Conservation (phyloP, 2,329 filamentous ascomycete genomes). For the Mariannaea elegans region DNA sequence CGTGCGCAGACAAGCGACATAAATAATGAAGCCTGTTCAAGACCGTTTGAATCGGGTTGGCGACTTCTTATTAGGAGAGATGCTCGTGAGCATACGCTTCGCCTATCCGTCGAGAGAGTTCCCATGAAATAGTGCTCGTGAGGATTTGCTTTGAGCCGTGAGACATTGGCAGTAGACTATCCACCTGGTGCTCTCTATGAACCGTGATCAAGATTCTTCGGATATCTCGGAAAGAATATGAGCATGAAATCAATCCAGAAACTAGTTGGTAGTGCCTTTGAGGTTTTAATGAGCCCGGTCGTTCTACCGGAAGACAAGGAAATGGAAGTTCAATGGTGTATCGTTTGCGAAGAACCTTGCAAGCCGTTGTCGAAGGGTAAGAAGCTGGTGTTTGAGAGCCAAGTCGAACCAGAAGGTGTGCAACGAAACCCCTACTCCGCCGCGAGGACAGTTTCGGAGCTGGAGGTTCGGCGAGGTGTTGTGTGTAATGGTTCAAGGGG, state of each 20-base stretch:
- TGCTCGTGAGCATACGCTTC: too few species aligned
- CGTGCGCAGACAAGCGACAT: neutral
- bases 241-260: neutral
- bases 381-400: neutral
- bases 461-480: neutral
- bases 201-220: constrained; percentile 2
- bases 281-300: neutral
- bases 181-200: neutral
- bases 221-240: constrained; percentile 13
- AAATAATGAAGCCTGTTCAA: neutral
- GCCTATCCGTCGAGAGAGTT: constrained; percentile 1
- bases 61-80: neutral
- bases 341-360: neutral
- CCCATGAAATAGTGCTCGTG: neutral
- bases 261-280: neutral
- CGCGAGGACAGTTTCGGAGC: neutral
- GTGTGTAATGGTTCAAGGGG: neutral
- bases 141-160: constrained; percentile 5
- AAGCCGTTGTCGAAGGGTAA: neutral
- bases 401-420: neutral
- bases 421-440: neutral
- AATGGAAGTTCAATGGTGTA: neutral
- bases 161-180: constrained; percentile 19
- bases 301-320: neutral
- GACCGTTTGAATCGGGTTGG: neutral